These are phyloP conservation scores for Nakazawaea populi DNA, from an alignment of 805 yeast species.

Conservation along the genomic window DNA sequence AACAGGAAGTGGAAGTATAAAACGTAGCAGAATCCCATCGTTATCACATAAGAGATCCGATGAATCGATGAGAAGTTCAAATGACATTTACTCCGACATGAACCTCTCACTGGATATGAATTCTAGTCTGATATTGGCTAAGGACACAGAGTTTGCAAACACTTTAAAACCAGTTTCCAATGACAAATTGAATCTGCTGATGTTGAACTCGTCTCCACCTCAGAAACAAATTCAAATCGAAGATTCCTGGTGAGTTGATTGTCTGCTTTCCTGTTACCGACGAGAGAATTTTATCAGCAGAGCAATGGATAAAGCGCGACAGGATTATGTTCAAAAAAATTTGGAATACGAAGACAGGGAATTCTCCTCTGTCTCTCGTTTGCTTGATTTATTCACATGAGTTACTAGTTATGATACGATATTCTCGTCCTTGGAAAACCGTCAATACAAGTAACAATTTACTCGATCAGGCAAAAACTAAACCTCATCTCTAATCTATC, in stretches of 20 bases:
- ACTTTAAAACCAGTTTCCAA: slow-evolving; percentile 5
- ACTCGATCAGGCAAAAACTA: no score
- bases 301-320: no score
- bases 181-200: neutral
- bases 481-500: no score
- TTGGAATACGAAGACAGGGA: no score
- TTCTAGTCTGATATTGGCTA: neutral
- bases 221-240: slow-evolving; percentile 1
- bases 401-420: no score
- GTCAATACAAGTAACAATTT: no score
- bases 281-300: no score
- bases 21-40: slow-evolving; percentile 1
- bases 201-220: slow-evolving; percentile 5
- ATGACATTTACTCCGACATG: slow-evolving; percentile 2
- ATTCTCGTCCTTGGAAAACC: no score
- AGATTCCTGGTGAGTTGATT: slow-evolving; percentile 3
- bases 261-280: no score
- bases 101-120: slow-evolving; percentile 3
- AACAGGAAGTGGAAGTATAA: neutral
- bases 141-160: neutral
- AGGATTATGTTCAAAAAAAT: no score
- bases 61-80: slow-evolving; percentile 15
- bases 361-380: no score
- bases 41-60: slow-evolving; percentile 7
- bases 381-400: no score